Evolutionary conservation across 805 yeast species (phyloP).

Genomic region (Scheffersomyces lignosus): DNA sequence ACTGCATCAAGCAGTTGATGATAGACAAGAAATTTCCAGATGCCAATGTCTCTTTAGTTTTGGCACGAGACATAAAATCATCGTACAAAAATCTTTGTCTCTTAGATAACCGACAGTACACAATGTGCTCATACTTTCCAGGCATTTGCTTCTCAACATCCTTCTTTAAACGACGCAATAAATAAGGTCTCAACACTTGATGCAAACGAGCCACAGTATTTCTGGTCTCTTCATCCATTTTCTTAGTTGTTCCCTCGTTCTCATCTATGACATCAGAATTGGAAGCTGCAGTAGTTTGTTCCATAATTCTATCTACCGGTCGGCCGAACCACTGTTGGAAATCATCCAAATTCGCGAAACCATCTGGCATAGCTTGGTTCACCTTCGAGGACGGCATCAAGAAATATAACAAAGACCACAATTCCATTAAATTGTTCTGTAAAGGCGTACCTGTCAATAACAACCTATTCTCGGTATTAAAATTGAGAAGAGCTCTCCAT

Average conservation of each 20-base stretch:
- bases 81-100: constrained; percentile 91
- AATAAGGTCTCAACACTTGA: constrained; percentile 89
- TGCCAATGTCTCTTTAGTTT: constrained; percentile 88
- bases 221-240: constrained; percentile 72
- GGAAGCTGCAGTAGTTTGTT: constrained; percentile 49
- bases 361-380: constrained; percentile 80
- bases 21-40: constrained; percentile 94
- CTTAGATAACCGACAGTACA: constrained; percentile 88
- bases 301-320: constrained; percentile 91
- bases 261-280: constrained; percentile 43
- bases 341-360: constrained; percentile 93
- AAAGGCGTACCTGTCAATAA: constrained; percentile 95
- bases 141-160: constrained; percentile 99
- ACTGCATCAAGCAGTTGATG: constrained; percentile 95
- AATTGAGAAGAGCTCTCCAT: constrained; percentile 94
- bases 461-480: constrained; percentile 86
- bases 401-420: constrained; percentile 94
- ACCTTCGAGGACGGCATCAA: constrained; percentile 89
- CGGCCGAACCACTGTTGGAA: constrained; percentile 99
- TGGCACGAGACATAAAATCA: constrained; percentile 96
- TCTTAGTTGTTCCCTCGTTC: constrained; percentile 33
- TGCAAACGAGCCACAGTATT: constrained; percentile 86
- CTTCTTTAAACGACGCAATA: constrained; percentile 85
- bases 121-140: constrained; percentile 91
- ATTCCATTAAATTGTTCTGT: constrained; percentile 90